These are phyloP conservation scores for Aurantiochytrium sp. DNA, from an alignment of 108 stramenopile genomes.

Conservation along the genomic window DNA sequence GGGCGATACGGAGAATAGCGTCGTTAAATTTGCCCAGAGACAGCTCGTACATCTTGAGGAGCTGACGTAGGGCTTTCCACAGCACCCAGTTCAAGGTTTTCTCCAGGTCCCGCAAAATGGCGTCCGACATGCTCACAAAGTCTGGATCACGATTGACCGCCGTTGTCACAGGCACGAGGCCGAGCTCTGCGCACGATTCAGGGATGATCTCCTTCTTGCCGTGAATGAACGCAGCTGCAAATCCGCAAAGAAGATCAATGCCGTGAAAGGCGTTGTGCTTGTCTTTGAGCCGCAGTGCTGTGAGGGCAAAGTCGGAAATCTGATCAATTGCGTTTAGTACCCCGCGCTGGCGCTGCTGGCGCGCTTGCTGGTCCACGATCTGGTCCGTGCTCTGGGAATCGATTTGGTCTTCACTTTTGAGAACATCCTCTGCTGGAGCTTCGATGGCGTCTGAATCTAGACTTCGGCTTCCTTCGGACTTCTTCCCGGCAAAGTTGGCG, in stretches of 20 bases:
- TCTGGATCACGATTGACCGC: neutral
- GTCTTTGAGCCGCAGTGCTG: neutral
- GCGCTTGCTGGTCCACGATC: neutral
- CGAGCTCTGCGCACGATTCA: neutral
- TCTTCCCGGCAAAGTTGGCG: no score
- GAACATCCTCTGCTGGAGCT: neutral
- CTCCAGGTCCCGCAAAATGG: neutral
- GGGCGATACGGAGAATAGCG: neutral
- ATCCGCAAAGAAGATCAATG: neutral
- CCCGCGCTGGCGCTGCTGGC: neutral
- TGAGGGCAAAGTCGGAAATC: neutral
- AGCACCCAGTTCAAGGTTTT: neutral
- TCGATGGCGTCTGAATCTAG: no score
- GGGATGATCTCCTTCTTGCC: neutral
- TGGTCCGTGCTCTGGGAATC: neutral
- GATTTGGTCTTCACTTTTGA: neutral
- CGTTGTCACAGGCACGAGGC: neutral
- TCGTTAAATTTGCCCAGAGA: neutral
- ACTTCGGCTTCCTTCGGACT: no score
- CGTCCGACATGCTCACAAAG: neutral
- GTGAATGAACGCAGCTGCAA: neutral
- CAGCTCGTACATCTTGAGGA: neutral
- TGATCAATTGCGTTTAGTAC: neutral
- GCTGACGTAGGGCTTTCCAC: neutral
- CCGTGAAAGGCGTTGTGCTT: slow-evolving; percentile 10